These are phyloP conservation scores for Coemansia sp. DNA, from an alignment of 192 early-diverging fungal species.

Conservation along the genomic window DNA sequence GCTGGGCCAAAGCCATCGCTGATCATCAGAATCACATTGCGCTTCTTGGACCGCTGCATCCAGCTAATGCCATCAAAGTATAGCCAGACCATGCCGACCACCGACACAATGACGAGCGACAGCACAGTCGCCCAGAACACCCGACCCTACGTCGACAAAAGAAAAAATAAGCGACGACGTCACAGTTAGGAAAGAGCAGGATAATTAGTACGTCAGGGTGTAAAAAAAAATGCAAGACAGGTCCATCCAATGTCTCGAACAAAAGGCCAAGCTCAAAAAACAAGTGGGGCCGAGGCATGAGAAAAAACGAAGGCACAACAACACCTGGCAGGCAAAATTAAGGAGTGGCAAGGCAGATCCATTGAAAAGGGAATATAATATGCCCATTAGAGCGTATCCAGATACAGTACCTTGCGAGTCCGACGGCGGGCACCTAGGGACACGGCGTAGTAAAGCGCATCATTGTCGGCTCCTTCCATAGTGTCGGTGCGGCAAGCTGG, in stretches of 20 bases:
- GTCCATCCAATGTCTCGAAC: neutral
- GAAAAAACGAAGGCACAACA: neutral
- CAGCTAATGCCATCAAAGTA: conserved; percentile 54
- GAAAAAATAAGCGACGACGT: neutral
- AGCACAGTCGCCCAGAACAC: conserved; percentile 53
- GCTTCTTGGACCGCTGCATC: conserved; percentile 58
- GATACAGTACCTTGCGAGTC: conserved; percentile 33
- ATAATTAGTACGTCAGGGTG: neutral
- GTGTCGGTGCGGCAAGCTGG: conserved; percentile 14
- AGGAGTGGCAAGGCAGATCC: neutral
- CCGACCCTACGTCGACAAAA: conserved; percentile 32
- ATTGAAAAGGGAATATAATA: neutral
- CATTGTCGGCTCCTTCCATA: conserved; percentile 47
- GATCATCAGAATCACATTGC: conserved; percentile 93
- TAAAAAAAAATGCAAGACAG: neutral
- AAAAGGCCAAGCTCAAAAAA: neutral
- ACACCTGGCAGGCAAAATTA: neutral
- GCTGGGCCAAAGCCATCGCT: conserved; percentile 96
- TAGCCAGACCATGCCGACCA: conserved; percentile 51
- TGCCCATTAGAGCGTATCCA: neutral
- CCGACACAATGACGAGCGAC: conserved; percentile 40
- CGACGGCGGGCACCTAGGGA: conserved; percentile 36
- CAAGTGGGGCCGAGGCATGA: neutral
- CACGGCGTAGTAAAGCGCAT: conserved; percentile 49
- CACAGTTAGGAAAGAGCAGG: neutral